These are phyloP conservation scores for Anaeramoeba flamelloides DNA, from an alignment of 78 protist genomes.

Conservation along the genomic window DNA sequence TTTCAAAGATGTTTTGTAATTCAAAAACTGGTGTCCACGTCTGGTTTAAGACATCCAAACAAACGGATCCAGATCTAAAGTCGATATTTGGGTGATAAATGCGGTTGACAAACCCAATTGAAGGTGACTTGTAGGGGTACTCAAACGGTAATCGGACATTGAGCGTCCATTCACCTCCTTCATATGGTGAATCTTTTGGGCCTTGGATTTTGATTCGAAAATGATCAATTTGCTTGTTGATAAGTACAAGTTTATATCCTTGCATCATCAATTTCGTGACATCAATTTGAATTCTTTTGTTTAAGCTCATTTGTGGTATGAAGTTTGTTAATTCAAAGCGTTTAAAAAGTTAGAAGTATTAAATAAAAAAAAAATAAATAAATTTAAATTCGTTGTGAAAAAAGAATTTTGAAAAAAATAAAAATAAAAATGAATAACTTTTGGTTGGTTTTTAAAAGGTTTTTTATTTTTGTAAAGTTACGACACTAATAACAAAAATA, in stretches of 20 bases:
- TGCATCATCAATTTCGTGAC: no score
- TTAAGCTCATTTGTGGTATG: no score
- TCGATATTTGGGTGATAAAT: conserved; percentile 93
- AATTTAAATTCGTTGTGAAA: no score
- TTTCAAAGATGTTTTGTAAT: conserved; percentile 70
- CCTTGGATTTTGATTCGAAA: conserved; percentile 48
- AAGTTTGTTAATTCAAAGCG: no score
- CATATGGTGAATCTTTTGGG: conserved; percentile 68
- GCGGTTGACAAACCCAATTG: conserved; percentile 67
- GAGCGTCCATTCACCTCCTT: conserved; percentile 71
- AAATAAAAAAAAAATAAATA: no score
- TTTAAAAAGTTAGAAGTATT: no score
- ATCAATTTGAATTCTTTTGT: no score
- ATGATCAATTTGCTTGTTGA: conserved; percentile 26
- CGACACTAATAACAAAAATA: no score
- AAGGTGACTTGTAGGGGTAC: conserved; percentile 91
- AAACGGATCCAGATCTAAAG: conserved; percentile 82
- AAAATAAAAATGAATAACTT: no score
- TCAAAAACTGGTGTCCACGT: conserved; percentile 93
- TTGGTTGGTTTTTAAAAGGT: no score
- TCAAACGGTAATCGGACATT: conserved; percentile 68
- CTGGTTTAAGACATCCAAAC: conserved; percentile 89
- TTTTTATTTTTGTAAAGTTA: no score
- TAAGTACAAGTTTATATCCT: conserved; percentile 34
- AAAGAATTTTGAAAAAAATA: no score